Evolutionary conservation across 2,329 filamentous ascomycete genomes (phyloP).

Genomic region (Apiospora marii): DNA sequence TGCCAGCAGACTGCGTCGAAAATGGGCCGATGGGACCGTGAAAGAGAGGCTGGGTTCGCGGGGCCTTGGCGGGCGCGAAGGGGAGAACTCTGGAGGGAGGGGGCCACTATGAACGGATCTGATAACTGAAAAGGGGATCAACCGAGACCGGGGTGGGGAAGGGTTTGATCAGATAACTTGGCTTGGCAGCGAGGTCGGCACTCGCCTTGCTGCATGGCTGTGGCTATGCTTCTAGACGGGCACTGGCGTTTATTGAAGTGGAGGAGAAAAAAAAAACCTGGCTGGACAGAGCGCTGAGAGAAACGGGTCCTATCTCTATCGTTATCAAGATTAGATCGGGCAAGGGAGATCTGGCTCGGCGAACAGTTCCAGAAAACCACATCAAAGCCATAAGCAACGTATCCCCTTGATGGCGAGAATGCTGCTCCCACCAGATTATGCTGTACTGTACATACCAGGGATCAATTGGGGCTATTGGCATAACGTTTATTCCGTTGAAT

Average conservation of each 20-base stretch:
- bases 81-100: neutral
- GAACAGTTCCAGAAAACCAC: neutral
- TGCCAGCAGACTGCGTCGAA: constrained; percentile 33
- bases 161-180: constrained; percentile 28
- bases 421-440: too few relatives aligned
- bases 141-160: constrained; percentile 17
- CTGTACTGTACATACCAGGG: too few relatives aligned
- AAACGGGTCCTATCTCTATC: neutral
- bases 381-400: too few relatives aligned
- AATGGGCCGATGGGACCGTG: constrained; percentile 20
- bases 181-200: constrained; percentile 27
- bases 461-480: too few relatives aligned
- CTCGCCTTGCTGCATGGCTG: neutral
- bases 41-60: constrained; percentile 12
- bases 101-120: constrained; percentile 39
- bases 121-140: constrained; percentile 46
- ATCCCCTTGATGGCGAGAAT: too few relatives aligned
- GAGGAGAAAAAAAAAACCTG: too few relatives aligned
- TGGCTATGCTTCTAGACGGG: neutral
- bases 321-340: constrained; percentile 2
- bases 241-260: neutral
- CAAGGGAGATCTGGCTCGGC: neutral
- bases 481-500: too few relatives aligned
- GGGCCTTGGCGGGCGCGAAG: constrained; percentile 38
- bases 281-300: neutral